Evolutionary conservation across 2,329 filamentous ascomycete genomes (phyloP), one percentile per base, ranked within the genome.

Genomic region (Hymenoscyphus infarciens): DNA sequence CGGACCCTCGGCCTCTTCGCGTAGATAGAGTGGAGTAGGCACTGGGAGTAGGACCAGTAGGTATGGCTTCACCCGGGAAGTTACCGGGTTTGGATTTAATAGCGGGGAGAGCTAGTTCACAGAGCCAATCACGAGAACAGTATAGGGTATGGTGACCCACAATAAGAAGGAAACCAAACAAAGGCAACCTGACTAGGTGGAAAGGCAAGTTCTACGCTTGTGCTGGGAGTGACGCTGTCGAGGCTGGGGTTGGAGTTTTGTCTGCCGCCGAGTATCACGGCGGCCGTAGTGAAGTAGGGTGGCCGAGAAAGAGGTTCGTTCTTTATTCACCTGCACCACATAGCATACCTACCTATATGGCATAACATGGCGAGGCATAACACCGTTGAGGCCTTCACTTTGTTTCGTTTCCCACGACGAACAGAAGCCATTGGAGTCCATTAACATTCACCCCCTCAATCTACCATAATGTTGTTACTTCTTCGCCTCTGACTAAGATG

Each of bases 1-100:
- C 22, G 22, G 45, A 55, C 31, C 45, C 58, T 55, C 58, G 49
- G 19, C 31, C n/a, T 38, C 58, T 60, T 60, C 49, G 58, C 58
- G 58, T 60, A 55, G 45, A 52, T 13, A n/a, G n/a, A n/a, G n/a
- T n/a, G n/a, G n/a, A n/a, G n/a, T n/a, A n/a, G n/a, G n/a, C n/a
- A n/a, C n/a, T n/a, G n/a, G n/a, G n/a, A n/a, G n/a, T n/a, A n/a
- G n/a, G n/a, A n/a, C n/a, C n/a, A n/a, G 58, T 60, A 55, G 45
- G 25, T 13, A 52, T 35, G 33, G 52, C 19, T 15, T 42, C 10
- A 15, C 45, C 25, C 31, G 22, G 22, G 10, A 33, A 54, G 25
- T 22, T 16, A 5, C 25, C 6, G 5, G 27, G 53, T 8, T 55
- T 55, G 13, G 27, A 22, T n/a, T 3, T 25, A 31, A 33, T 33